Conservation (phyloP, 2,329 filamentous ascomycete species). For the Aureobasidium vineae region DNA sequence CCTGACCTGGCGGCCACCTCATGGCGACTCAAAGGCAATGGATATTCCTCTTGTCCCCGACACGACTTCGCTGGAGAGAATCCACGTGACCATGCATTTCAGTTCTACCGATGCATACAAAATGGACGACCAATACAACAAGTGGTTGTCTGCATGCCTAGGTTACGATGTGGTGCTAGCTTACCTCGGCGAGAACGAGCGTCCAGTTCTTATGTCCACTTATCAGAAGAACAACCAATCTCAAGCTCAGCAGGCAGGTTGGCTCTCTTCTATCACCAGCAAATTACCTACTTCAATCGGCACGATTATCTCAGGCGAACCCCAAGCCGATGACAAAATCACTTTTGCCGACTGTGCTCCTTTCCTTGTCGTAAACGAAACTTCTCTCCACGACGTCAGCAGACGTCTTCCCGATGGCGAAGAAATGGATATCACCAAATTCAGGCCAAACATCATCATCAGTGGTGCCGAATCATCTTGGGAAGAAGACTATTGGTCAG, state of each 20-base stretch:
- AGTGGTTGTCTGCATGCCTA: constrained; percentile 48
- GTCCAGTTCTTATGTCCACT: constrained; percentile 43
- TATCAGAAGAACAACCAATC: constrained; percentile 17
- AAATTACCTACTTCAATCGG: constrained; percentile 31
- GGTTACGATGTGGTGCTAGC: constrained; percentile 46
- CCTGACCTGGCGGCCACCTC: constrained; percentile 43
- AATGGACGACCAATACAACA: constrained; percentile 45
- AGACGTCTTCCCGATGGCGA: constrained; percentile 39
- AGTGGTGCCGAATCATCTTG: constrained; percentile 43
- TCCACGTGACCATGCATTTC: constrained; percentile 47
- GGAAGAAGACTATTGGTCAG: constrained; percentile 51
- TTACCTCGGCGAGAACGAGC: constrained; percentile 45
- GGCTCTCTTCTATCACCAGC: constrained; percentile 37
- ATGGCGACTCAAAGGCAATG: constrained; percentile 34
- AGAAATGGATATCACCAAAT: constrained; percentile 48
- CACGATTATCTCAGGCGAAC: constrained; percentile 10
- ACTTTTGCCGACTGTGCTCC: constrained; percentile 74
- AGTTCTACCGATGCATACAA: constrained; percentile 45
- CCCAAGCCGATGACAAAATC: constrained; percentile 43
- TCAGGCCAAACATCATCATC: constrained; percentile 49
- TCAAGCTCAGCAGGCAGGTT: constrained; percentile 30
- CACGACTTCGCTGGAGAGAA: constrained; percentile 37
- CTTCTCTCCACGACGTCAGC: constrained; percentile 67
- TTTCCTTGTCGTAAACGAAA: constrained; percentile 68
- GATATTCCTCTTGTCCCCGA: constrained; percentile 45